phyloP scores from a whole-genome alignment of 306 rosid species.

The Castanospermum australe region DNA sequence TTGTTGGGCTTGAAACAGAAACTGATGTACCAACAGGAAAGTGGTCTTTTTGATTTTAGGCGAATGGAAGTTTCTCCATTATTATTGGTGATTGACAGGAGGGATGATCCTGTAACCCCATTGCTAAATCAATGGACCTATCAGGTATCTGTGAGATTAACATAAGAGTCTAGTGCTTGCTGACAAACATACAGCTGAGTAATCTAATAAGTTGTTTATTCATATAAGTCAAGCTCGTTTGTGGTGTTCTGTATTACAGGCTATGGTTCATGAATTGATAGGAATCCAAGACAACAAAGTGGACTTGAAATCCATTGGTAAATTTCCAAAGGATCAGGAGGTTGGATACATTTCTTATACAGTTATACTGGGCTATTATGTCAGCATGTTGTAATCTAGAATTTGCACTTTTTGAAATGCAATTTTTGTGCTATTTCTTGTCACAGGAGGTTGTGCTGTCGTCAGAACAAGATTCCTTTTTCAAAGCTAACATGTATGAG shows the following conservation, averaged over 20 bases:
- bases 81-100: slow-evolving; percentile 91
- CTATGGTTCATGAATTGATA: slow-evolving; percentile 96
- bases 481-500: slow-evolving; percentile 87
- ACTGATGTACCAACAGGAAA: slow-evolving; percentile 93
- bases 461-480: slow-evolving; percentile 89
- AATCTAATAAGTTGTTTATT: slow-evolving; percentile 6
- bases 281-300: slow-evolving; percentile 96
- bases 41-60: slow-evolving; percentile 93
- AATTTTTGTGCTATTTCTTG: slow-evolving; percentile 23
- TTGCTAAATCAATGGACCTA: slow-evolving; percentile 96
- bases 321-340: slow-evolving; percentile 86
- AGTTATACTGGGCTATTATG: slow-evolving; percentile 11
- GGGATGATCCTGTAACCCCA: slow-evolving; percentile 94
- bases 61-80: slow-evolving; percentile 85
- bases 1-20: slow-evolving; percentile 63
- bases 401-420: slow-evolving; percentile 22
- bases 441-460: slow-evolving; percentile 92
- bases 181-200: slow-evolving; percentile 10
- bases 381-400: neutral
- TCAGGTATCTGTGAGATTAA: slow-evolving; percentile 57
- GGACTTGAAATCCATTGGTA: slow-evolving; percentile 73
- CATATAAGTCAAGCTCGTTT: slow-evolving; percentile 7
- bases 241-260: slow-evolving; percentile 49
- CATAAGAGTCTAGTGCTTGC: slow-evolving; percentile 5
- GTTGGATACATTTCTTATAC: slow-evolving; percentile 48